These are phyloP conservation scores for Leccinum subrobustum DNA, from an alignment of 1,284 basidiomycete genomes.

Conservation along the genomic window DNA sequence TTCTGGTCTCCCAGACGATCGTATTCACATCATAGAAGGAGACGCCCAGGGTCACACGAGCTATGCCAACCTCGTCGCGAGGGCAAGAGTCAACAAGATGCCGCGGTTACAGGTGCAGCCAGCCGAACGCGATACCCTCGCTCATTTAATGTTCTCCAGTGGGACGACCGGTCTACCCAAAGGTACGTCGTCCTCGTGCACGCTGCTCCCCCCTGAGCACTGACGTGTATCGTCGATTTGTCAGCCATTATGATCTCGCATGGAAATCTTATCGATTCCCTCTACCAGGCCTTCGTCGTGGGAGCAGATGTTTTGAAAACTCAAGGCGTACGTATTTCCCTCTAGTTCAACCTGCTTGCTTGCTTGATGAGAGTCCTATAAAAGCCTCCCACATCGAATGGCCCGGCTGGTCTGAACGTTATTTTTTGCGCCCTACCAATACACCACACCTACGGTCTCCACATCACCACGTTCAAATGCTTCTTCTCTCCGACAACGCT, in stretches of 20 bases:
- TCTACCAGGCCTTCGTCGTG: constrained; percentile 42
- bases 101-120: constrained; percentile 44
- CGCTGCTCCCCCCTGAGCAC: neutral
- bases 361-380: neutral
- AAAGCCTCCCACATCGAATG: constrained; percentile 41
- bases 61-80: constrained; percentile 47
- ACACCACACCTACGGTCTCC: constrained; percentile 67
- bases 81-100: constrained; percentile 37
- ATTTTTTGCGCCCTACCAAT: constrained; percentile 62
- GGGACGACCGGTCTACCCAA: constrained; percentile 77
- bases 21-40: constrained; percentile 57
- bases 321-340: constrained; percentile 12
- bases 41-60: constrained; percentile 38
- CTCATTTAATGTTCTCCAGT: constrained; percentile 74
- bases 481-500: constrained; percentile 46
- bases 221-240: constrained; percentile 2
- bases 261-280: constrained; percentile 57
- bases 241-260: constrained; percentile 76
- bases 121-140: constrained; percentile 56
- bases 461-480: constrained; percentile 49
- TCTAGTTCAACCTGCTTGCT: neutral
- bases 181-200: constrained; percentile 40
- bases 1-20: constrained; percentile 50
- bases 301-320: constrained; percentile 32
- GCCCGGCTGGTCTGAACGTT: constrained; percentile 45